phyloP scores from a whole-genome alignment of 257 asterid species.

The Misopates orontium region DNA sequence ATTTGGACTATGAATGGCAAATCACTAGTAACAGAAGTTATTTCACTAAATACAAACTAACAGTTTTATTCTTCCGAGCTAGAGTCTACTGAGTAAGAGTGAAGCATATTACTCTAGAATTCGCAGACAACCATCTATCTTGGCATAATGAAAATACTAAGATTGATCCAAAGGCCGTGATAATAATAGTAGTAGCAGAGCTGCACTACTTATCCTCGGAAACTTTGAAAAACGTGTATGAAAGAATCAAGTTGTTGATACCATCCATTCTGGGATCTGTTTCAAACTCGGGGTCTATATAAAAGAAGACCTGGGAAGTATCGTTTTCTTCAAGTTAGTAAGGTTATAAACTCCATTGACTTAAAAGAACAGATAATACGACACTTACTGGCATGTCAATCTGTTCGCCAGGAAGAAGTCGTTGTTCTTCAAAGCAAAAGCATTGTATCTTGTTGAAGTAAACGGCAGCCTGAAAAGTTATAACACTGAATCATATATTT shows the following conservation, averaged over 20 bases:
- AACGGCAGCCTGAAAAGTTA: constrained; percentile 68
- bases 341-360: not conserved
- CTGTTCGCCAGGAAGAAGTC: constrained; percentile 89
- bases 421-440: constrained; percentile 92
- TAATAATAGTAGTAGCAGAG: no score
- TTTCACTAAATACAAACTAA: not conserved
- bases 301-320: constrained; percentile 85
- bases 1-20: not conserved
- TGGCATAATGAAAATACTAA: not conserved
- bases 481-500: not conserved
- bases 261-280: constrained; percentile 92
- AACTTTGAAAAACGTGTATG: constrained; percentile 82
- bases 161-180: not conserved
- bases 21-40: constrained; percentile 2
- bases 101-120: not conserved
- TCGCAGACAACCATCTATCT: not conserved
- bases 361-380: constrained; percentile 3
- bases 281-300: constrained; percentile 94
- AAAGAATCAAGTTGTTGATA: constrained; percentile 77
- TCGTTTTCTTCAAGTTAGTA: not conserved
- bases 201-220: constrained; percentile 45
- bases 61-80: not conserved
- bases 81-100: not conserved
- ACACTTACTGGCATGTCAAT: constrained; percentile 90
- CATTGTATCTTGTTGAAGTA: constrained; percentile 93